Evolutionary conservation across 164 flowering plant species (phyloP).

Genomic region (Stephania japonica): DNA sequence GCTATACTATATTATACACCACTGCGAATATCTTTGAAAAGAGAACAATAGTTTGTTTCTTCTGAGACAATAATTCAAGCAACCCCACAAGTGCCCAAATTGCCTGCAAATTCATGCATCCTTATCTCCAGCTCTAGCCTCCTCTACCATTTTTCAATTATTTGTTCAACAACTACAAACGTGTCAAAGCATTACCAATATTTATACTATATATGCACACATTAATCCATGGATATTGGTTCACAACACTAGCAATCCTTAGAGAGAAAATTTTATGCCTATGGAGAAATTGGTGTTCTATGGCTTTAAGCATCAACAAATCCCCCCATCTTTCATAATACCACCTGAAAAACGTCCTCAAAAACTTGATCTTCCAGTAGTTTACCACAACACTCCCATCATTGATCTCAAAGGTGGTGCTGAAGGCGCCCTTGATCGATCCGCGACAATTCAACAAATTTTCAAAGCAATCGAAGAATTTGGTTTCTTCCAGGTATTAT

Average conservation of each 20-base stretch:
- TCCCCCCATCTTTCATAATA: background rate
- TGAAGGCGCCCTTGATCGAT: background rate
- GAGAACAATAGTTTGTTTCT: too few relatives aligned
- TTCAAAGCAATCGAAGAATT: slow-evolving; percentile 5
- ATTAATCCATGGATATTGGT: background rate
- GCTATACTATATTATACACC: too few relatives aligned
- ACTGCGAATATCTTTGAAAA: too few relatives aligned
- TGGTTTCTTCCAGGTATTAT: slow-evolving; percentile 5
- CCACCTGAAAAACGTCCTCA: background rate
- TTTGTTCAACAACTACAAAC: background rate
- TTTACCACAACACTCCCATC: background rate
- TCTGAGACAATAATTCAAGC: too few relatives aligned
- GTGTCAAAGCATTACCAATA: too few relatives aligned
- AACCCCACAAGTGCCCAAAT: background rate
- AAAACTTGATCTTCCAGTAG: background rate
- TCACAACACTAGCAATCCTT: background rate
- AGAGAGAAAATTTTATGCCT: background rate
- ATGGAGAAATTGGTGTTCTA: slow-evolving; percentile 6
- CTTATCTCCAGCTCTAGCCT: background rate
- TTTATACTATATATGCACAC: background rate
- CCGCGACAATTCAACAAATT: background rate
- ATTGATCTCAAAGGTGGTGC: background rate
- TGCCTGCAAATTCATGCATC: background rate
- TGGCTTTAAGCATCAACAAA: background rate
- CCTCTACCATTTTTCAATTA: background rate